Evolutionary conservation across 495 filamentous ascomycete species (phyloP).

Genomic region (Xylaria telfairii): DNA sequence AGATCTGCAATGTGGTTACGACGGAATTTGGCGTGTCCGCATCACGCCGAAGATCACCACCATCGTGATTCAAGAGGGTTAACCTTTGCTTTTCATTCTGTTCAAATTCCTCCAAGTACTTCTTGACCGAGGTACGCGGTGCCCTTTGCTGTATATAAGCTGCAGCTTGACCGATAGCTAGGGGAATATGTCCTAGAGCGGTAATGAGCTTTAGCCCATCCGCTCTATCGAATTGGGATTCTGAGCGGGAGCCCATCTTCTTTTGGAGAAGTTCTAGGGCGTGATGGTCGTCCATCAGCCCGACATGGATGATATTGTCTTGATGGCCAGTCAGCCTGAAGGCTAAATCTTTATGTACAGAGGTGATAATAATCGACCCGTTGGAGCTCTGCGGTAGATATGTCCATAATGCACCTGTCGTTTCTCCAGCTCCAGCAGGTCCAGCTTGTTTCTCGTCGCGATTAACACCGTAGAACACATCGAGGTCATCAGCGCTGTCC

Average conservation of each 20-base stretch:
- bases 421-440: slow-evolving; percentile 3
- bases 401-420: slow-evolving; percentile 28
- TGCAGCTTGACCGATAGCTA: slow-evolving; percentile 58
- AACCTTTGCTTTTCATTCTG: slow-evolving; percentile 39
- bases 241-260: slow-evolving; percentile 29
- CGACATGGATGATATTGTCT: slow-evolving; percentile 30
- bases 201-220: slow-evolving; percentile 35
- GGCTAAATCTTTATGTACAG: slow-evolving; percentile 38
- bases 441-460: not conserved
- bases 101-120: slow-evolving; percentile 48
- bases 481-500: slow-evolving; percentile 53
- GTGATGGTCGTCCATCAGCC: slow-evolving; percentile 35
- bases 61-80: slow-evolving; percentile 40
- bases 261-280: slow-evolving; percentile 39
- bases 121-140: slow-evolving; percentile 34
- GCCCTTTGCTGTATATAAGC: slow-evolving; percentile 47
- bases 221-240: slow-evolving; percentile 17
- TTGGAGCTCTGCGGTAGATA: slow-evolving; percentile 50
- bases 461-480: slow-evolving; percentile 33
- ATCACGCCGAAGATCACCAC: slow-evolving; percentile 40
- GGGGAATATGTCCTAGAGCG: slow-evolving; percentile 53
- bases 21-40: slow-evolving; percentile 35
- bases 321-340: slow-evolving; percentile 31
- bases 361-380: slow-evolving; percentile 49
- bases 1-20: slow-evolving; percentile 44